phyloP scores from a whole-genome alignment of 2,329 filamentous ascomycete genomes.

The Fusarium stilboides region DNA sequence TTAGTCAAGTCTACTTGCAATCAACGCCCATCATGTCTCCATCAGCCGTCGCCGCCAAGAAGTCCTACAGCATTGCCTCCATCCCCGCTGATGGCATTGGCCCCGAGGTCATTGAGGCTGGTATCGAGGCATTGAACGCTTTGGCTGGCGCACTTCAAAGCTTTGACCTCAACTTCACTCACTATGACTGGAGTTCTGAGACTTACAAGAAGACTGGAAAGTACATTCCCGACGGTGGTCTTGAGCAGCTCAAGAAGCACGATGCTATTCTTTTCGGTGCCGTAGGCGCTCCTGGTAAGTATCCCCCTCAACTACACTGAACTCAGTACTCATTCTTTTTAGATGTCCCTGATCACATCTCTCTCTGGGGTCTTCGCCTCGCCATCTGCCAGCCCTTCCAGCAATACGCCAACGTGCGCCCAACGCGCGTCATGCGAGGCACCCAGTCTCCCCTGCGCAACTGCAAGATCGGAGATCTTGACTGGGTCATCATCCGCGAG shows the following conservation, averaged over 20 bases:
- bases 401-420: conserved; percentile 77
- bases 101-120: conserved; percentile 72
- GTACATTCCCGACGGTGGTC: conserved; percentile 60
- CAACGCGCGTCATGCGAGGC: conserved; percentile 72
- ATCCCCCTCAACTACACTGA: neutral
- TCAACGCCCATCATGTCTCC: conserved; percentile 44
- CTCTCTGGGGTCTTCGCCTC: conserved; percentile 75
- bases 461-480: conserved; percentile 67
- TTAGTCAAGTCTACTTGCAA: neutral
- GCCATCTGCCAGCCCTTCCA: conserved; percentile 76
- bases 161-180: conserved; percentile 73
- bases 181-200: conserved; percentile 78
- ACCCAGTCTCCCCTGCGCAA: conserved; percentile 70
- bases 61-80: conserved; percentile 68
- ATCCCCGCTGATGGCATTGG: conserved; percentile 77
- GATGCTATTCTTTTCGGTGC: conserved; percentile 77
- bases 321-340: neutral
- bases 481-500: conserved; percentile 78
- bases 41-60: conserved; percentile 43
- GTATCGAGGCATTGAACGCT: conserved; percentile 72
- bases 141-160: conserved; percentile 66
- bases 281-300: conserved; percentile 69
- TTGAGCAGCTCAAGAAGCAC: conserved; percentile 55
- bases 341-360: conserved; percentile 76
- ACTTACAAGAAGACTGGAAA: conserved; percentile 76